Evolutionary conservation across 768 basidiomycete genomes (phyloP).

Genomic region (Tulasnella sp.): DNA sequence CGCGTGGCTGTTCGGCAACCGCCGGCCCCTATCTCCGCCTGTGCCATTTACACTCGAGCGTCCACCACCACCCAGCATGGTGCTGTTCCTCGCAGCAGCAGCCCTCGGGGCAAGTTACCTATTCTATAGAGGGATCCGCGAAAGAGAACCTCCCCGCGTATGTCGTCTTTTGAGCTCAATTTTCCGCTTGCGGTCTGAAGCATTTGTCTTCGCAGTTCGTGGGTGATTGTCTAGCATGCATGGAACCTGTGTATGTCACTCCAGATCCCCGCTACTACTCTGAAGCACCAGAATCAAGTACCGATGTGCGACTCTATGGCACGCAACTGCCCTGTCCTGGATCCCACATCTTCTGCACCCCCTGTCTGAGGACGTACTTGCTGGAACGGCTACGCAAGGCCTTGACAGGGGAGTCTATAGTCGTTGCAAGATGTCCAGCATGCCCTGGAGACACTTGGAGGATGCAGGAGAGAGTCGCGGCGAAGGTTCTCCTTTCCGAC

Average conservation of each 20-base stretch:
- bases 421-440: background rate
- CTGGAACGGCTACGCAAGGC: background rate
- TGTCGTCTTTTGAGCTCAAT: background rate
- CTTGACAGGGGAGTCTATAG: background rate
- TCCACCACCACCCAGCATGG: background rate
- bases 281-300: background rate
- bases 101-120: background rate
- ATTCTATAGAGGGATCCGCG: background rate
- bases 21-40: background rate
- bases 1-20: background rate
- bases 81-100: background rate
- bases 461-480: background rate
- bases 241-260: background rate
- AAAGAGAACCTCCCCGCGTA: background rate
- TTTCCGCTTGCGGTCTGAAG: background rate
- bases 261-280: background rate
- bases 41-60: background rate
- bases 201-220: background rate
- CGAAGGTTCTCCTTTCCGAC: background rate
- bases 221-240: background rate
- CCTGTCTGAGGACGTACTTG: background rate
- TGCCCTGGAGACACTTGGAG: background rate
- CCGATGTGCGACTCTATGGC: background rate
- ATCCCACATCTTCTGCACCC: background rate
- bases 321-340: background rate